A percentile compares a stretch with the other conserved stretches of the same genome.
Conservation (phyloP, 192 early-diverging fungal genomes). For the Backusella sp. region DNA sequence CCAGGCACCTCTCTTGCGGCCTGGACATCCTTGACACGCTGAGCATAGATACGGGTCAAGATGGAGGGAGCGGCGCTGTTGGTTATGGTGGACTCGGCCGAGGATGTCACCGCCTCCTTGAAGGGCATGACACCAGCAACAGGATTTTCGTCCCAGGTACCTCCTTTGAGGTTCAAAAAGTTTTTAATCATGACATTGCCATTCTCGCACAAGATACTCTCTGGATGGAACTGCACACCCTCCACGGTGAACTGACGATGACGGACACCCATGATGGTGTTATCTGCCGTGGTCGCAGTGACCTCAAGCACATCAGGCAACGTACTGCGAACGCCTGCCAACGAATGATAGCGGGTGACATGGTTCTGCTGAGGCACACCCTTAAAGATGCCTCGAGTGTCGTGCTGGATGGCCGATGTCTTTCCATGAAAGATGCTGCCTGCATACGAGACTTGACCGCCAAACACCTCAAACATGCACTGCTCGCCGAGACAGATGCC, state of each 20-base stretch:
- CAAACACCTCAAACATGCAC: constrained; percentile 95
- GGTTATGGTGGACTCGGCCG: constrained; percentile 15
- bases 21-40: constrained; percentile 79
- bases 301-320: constrained; percentile 80
- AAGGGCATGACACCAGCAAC: constrained; percentile 32
- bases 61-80: constrained; percentile 58
- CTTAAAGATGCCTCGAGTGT: constrained; percentile 83
- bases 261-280: constrained; percentile 92
- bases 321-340: constrained; percentile 81
- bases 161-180: constrained; percentile 85
- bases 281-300: constrained; percentile 80
- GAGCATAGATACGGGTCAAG: constrained; percentile 76
- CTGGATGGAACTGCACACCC: constrained; percentile 98
- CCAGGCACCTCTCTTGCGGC: constrained; percentile 73
- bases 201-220: constrained; percentile 93
- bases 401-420: constrained; percentile 86
- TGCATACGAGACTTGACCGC: constrained; percentile 86
- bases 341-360: constrained; percentile 95
- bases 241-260: constrained; percentile 87
- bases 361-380: constrained; percentile 84
- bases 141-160: constrained; percentile 80
- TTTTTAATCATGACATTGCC: constrained; percentile 86
- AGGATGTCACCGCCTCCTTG: neutral
- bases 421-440: constrained; percentile 99
- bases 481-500: constrained; percentile 98